Base-by-base conservation (phyloP, 768 basidiomycete species). In the Mycena latifolia region DNA sequence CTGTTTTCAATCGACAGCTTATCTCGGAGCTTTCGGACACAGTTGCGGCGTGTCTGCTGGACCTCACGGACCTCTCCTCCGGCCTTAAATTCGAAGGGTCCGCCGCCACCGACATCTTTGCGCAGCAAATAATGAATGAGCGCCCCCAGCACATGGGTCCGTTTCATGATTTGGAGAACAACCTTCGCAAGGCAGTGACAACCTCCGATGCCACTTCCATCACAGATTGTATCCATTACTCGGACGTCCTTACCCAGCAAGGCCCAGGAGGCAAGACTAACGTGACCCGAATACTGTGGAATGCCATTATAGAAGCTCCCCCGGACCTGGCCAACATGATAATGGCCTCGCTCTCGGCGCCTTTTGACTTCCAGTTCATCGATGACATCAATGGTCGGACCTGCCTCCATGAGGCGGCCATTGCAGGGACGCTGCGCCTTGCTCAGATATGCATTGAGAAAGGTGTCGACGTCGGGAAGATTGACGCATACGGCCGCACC, bases 331-430 rank as follows among this genome's bases (percentile, higher is more conserved):
- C 86, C 22, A 90, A 94, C 72, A 79, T 94, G 54, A 92, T 95
- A 50, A 80, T 96, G 29, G 80, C 88, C 33, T 88, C 91, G 18
- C 78, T 92, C 22, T 82, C 83, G 27, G 80, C 79, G 17, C 89
- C 91, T 0, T 94, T 98, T 75, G 94, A 98, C 77, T 99, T 95
- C 75, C 83, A 85, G 51, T 98, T 95, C 74, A 85, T 98, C 51
- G 98, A 99, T 75, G 96, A 98, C 71, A 99, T 99, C 82, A 99
- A 98, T 75, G 94, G 92, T 45, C 88, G 98, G 37, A 96, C 93
- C 4, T 95, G 94, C 69, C 85, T 99, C 24, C 98, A 99, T 73
- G 94, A 96, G 75, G 94, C 96, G 3, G 92, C 96, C 18, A 94
- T 95, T 54, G 89, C 91, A 15, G 97, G 98, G 3, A 84, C 88